Percentiles rank a stretch among this genome's conserved stretches.
These are phyloP conservation scores for Gossypium schwendimanii DNA, from an alignment of 441 rosid species.

Conservation along the genomic window DNA sequence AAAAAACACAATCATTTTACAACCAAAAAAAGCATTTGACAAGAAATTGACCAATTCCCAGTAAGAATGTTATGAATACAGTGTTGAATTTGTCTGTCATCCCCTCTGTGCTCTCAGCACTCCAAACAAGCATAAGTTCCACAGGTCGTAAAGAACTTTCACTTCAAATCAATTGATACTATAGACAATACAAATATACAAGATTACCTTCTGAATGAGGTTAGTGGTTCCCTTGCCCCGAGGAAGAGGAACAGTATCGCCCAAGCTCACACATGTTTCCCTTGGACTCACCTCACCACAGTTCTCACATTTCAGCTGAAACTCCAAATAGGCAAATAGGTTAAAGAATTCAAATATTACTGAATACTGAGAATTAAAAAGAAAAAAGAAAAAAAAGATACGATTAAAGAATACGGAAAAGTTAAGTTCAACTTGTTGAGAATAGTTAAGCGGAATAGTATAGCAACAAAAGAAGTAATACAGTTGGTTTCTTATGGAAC, in stretches of 20 bases:
- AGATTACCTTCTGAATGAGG: constrained; percentile 72
- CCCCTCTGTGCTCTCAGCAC: background rate
- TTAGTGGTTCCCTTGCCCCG: constrained; percentile 50
- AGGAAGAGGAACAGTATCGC: constrained; percentile 48
- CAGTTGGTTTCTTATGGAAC: too few relatives aligned
- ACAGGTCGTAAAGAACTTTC: background rate
- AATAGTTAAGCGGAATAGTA: background rate
- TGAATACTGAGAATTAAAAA: background rate
- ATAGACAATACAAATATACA: background rate
- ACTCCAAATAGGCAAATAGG: constrained; percentile 3
- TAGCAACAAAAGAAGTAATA: background rate
- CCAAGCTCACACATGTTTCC: constrained; percentile 71
- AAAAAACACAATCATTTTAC: background rate
- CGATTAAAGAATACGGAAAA: background rate
- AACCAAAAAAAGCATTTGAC: background rate
- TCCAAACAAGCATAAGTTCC: background rate
- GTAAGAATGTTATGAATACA: background rate
- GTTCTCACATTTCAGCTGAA: constrained; percentile 68
- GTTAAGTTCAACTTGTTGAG: background rate
- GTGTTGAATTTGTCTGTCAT: background rate
- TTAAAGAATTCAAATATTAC: background rate
- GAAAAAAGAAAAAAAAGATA: background rate
- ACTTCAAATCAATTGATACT: background rate
- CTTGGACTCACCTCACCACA: constrained; percentile 79
- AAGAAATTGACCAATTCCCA: constrained; percentile 3